Base-by-base conservation (phyloP, 495 filamentous ascomycete genomes). In the Trichoderma gamsii region DNA sequence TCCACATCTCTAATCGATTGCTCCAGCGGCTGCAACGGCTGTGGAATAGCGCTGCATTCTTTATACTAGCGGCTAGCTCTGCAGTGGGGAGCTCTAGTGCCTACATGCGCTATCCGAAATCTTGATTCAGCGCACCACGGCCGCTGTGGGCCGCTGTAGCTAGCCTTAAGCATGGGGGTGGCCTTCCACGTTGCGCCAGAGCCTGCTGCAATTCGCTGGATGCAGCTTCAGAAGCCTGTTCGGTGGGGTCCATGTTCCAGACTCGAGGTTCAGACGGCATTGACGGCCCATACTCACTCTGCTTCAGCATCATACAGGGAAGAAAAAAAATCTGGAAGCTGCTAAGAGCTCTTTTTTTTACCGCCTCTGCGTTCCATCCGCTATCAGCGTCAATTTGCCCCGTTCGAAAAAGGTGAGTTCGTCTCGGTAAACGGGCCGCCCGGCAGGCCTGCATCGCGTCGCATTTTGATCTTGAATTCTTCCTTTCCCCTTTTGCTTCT, bases 61-160 rank as follows among this genome's bases (percentile, higher is more conserved):
- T 13, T 41, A 15, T 61, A 15, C 29, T 16, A 32, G 12, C 56
- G 23, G 56, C 56, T 32, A 32, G 56, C 56, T 15, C 15, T 38
- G 3, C 44, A 61, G 41, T 41, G 65, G 69, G 41, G 69, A 61
- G 56, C 56, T 61, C 23, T 18, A 61, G 56, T 35, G 35, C 35
- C 35, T 9, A 38, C 35, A 38, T 38, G 51, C 51, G 56, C 56
- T 21, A 18, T 13, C 56, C 25, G 51, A 25, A 25, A 12, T 27
- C 56, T 25, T 23, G 16, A 52, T 15, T 15, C 43, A 52, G 18
- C 18, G 18, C 18, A 21, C 16, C 18, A 9, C 16, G 25, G 16
- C 56, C 56, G 56, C 56, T 61, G 56, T 61, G 27, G 56, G 27
- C 56, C 56, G 56, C 56, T 32, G 56, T 61, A 29, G 12, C 23